Evolutionary conservation across 768 basidiomycete species (phyloP), one percentile per base, ranked within the genome.

Genomic region (Pulveroboletus sp.): DNA sequence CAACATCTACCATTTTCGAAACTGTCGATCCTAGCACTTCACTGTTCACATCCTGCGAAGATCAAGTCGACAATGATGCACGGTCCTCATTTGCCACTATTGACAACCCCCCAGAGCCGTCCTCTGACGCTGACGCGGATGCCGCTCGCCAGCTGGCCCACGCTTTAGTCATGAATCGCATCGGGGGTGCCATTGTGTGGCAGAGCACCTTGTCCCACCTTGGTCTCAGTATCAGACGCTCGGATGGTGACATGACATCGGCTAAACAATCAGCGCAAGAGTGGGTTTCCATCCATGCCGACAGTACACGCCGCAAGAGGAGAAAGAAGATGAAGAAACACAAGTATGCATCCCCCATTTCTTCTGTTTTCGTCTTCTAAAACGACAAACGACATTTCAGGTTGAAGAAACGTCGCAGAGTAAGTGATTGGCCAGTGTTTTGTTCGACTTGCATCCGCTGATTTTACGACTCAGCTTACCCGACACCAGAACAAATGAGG

Each of bases 241-340:
- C 76, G n/a, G 73, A 73, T 37, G 73, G 75, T 38, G 74, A 77
- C 49, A 73, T 78, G 39, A 72, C 73, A 47, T 69, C 76, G 64
- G 77, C 77, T 46, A 75, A 77, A 50, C 73, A 79, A 57, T 70
- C 76, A 57, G 77, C 81, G 14, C 76, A 76, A 64, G 79, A 81
- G 51, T 84, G 78, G 77, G 76, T 81, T 56, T 77, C 80, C 39
- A 76, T 89, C 14, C 68, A 82, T 65, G 74, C 89, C 71, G 90
- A 92, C 59, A 91, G 89, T 58, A 82, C 81, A 27, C 87, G 84
- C 75, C 80, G 89, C 68, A 93, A 93, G 76, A 78, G 82, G 59
- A 76, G 82, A 76, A 87, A 83, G 82, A 95, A 94, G 83, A 95
- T 95, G 84, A 91, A 86, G 79, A 95, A 93, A 73, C 93, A 95